These are phyloP conservation scores for Pythium rhizo-oryzae DNA, from an alignment of 352 stramenopile genomes.

Conservation along the genomic window DNA sequence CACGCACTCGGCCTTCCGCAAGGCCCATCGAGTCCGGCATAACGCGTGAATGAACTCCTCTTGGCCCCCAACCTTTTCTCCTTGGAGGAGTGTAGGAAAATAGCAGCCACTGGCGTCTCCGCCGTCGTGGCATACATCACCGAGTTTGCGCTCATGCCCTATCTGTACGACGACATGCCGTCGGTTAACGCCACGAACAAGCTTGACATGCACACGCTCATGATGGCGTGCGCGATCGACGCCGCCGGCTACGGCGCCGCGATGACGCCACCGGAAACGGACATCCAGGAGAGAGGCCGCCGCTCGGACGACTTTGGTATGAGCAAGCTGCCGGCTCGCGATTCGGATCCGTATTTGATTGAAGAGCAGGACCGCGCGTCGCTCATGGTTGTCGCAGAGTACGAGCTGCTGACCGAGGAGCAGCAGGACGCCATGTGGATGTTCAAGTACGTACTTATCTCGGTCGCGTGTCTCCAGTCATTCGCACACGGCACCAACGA, in stretches of 20 bases:
- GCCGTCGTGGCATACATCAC: no score
- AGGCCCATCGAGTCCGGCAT: no score
- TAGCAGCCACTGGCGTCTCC: no score
- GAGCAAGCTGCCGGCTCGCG: no score
- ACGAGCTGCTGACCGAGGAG: constrained; percentile 32
- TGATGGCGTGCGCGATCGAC: constrained; percentile 11
- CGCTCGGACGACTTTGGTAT: no score
- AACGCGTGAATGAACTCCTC: no score
- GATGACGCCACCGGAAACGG: constrained; percentile 17
- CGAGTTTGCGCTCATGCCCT: no score
- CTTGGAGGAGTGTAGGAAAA: no score
- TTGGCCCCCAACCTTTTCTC: no score
- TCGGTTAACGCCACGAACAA: constrained; percentile 18
- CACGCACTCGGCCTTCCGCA: no score
- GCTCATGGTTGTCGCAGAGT: constrained; percentile 27
- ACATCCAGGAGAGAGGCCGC: no score
- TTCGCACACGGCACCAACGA: constrained; percentile 86
- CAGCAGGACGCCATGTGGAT: constrained; percentile 47
- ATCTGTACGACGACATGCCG: no score
- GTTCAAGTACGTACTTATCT: constrained; percentile 69
- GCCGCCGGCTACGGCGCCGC: constrained; percentile 8
- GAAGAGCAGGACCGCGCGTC: constrained; percentile 18
- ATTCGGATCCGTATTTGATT: constrained; percentile 5
- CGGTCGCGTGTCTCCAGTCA: constrained; percentile 69
- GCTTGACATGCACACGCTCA: constrained; percentile 28